Conservation (phyloP, 768 basidiomycete species). For the Crepidotus variabilis region DNA sequence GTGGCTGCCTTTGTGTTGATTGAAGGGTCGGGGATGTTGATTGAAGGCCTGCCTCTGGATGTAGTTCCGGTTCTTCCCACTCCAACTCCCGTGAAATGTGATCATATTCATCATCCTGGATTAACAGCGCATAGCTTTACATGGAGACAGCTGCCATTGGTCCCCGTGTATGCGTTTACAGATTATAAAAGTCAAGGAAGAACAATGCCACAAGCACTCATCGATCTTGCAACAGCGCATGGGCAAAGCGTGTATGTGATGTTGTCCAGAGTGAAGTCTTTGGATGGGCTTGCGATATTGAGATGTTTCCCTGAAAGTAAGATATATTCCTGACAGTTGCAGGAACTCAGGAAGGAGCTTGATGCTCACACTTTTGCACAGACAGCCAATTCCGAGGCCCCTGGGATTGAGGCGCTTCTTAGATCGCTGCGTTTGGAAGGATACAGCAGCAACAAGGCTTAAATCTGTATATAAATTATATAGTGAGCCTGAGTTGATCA, state of each 20-base stretch:
- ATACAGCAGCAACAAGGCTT: too few species aligned
- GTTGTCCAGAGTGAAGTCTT: conserved; percentile 20
- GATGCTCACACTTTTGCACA: too few species aligned
- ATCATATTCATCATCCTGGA: background rate
- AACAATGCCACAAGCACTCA: conserved; percentile 17
- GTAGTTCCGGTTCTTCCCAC: conserved; percentile 11
- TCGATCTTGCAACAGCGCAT: conserved; percentile 17
- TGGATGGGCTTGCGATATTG: conserved; percentile 19
- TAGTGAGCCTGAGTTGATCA: too few species aligned
- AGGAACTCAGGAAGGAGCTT: too few species aligned
- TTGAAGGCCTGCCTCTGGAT: conserved; percentile 2
- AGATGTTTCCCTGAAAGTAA: conserved; percentile 17
- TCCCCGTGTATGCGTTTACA: conserved; percentile 23
- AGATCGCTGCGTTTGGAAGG: too few species aligned
- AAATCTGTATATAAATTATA: too few species aligned
- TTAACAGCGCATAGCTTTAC: background rate
- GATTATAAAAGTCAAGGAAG: conserved; percentile 25
- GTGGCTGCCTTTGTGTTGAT: conserved; percentile 8
- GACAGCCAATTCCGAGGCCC: too few species aligned
- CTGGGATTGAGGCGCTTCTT: too few species aligned
- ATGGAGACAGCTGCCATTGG: conserved; percentile 15
- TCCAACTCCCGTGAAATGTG: background rate
- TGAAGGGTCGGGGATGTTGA: background rate
- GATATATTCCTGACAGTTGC: too few species aligned
- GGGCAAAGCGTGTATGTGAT: conserved; percentile 24